These are phyloP conservation scores for Colletotrichum phormii DNA, from an alignment of 2,329 filamentous ascomycete species.

Conservation along the genomic window DNA sequence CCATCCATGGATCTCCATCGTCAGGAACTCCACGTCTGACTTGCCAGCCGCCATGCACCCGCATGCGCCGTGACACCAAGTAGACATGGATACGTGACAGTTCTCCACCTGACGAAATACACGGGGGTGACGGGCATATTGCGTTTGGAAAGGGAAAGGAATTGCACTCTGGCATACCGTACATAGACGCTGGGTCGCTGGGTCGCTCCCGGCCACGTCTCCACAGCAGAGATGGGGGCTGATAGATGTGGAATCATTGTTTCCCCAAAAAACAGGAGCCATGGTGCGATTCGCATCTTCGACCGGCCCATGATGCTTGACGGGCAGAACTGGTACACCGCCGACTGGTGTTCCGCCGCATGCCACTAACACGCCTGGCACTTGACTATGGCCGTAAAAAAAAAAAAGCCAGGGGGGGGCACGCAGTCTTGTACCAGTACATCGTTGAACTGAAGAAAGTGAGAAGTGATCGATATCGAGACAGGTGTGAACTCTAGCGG, in stretches of 20 bases:
- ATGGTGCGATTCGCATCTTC: neutral
- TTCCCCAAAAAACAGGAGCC: neutral
- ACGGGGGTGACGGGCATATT: neutral
- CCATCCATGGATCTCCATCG: neutral
- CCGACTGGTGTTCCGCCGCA: neutral
- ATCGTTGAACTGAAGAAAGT: neutral
- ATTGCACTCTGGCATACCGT: neutral
- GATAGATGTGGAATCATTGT: neutral
- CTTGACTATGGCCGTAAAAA: neutral
- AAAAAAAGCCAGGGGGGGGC: neutral
- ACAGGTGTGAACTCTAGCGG: neutral
- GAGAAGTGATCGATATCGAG: neutral
- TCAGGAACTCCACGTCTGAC: neutral
- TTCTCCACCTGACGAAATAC: neutral
- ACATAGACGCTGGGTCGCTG: neutral
- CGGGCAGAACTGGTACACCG: neutral
- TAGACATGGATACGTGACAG: neutral
- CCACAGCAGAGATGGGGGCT: neutral
- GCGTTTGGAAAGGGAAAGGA: neutral
- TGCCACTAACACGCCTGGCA: neutral
- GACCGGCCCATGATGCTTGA: neutral
- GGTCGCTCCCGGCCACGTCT: neutral
- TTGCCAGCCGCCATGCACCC: neutral
- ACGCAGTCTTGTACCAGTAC: neutral
- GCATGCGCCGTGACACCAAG: neutral